phyloP scores from a whole-genome alignment of 192 early-diverging fungal species.

The Nowakowskiella sp. region DNA sequence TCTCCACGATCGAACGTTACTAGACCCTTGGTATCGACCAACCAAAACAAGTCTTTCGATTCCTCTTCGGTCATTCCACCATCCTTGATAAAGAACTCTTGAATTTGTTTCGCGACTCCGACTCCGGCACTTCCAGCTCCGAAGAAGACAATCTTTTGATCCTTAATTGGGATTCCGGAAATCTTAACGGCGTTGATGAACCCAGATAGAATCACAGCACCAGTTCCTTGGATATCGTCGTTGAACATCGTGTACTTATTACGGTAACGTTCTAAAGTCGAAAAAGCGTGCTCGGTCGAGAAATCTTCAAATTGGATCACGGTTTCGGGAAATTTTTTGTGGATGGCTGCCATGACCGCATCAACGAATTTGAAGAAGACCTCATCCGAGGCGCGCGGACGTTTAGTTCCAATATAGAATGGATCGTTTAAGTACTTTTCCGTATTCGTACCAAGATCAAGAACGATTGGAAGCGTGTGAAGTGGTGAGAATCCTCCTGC shows the following conservation, averaged over 20 bases:
- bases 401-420: conserved; percentile 77
- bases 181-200: conserved; percentile 78
- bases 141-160: conserved; percentile 87
- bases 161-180: conserved; percentile 51
- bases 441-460: conserved; percentile 91
- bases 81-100: conserved; percentile 70
- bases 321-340: conserved; percentile 62
- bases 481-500: conserved; percentile 72
- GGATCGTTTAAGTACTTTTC: conserved; percentile 72
- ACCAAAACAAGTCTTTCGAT: conserved; percentile 66
- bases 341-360: conserved; percentile 65
- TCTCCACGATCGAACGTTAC: conserved; percentile 86
- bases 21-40: conserved; percentile 88
- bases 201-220: conserved; percentile 87
- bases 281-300: conserved; percentile 86
- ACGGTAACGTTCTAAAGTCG: conserved; percentile 70
- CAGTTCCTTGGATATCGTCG: conserved; percentile 91
- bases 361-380: conserved; percentile 78
- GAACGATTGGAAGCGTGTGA: conserved; percentile 79
- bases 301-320: conserved; percentile 98
- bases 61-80: conserved; percentile 65
- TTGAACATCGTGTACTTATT: conserved; percentile 80
- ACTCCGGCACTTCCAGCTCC: conserved; percentile 93
- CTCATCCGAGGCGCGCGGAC: conserved; percentile 50
- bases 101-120: conserved; percentile 86